A percentile compares a stretch with the other conserved stretches of the same genome.
Conservation (phyloP, 305 asterid species). For the Coffea humblotiana region DNA sequence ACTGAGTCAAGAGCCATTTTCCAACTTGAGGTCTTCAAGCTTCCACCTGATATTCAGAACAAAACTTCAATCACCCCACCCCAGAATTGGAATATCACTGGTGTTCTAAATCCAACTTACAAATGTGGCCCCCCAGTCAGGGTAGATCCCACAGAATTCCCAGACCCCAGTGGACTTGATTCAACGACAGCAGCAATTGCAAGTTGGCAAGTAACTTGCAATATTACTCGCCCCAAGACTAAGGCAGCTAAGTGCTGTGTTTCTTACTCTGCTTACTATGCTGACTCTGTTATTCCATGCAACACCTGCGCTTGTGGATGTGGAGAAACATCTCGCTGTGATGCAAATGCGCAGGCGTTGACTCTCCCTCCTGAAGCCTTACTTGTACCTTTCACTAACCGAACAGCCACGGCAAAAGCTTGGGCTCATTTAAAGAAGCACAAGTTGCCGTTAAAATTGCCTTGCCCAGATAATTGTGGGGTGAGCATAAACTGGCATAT, state of each 20-base stretch:
- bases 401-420: constrained; percentile 59
- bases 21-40: constrained; percentile 73
- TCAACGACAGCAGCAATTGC: constrained; percentile 55
- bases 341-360: constrained; percentile 39
- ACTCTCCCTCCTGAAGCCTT: constrained; percentile 65
- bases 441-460: constrained; percentile 48
- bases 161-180: constrained; percentile 61
- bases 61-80: constrained; percentile 76
- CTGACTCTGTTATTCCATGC: constrained; percentile 71
- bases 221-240: constrained; percentile 63
- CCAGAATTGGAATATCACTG: constrained; percentile 69
- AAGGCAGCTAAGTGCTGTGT: constrained; percentile 65
- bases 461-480: constrained; percentile 92
- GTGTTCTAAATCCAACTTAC: constrained; percentile 61
- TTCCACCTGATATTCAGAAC: constrained; percentile 71
- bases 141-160: constrained; percentile 66
- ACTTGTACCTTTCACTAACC: constrained; percentile 64
- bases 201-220: constrained; percentile 75
- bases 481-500: constrained; percentile 91
- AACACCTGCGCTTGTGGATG: constrained; percentile 92
- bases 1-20: constrained; percentile 63
- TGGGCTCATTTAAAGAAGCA: constrained; percentile 45
- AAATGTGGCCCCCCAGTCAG: constrained; percentile 74
- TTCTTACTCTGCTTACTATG: constrained; percentile 75
- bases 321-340: constrained; percentile 37